These are phyloP conservation scores for Penicillium antarcticum DNA, from an alignment of 495 filamentous ascomycete species.

Conservation along the genomic window DNA sequence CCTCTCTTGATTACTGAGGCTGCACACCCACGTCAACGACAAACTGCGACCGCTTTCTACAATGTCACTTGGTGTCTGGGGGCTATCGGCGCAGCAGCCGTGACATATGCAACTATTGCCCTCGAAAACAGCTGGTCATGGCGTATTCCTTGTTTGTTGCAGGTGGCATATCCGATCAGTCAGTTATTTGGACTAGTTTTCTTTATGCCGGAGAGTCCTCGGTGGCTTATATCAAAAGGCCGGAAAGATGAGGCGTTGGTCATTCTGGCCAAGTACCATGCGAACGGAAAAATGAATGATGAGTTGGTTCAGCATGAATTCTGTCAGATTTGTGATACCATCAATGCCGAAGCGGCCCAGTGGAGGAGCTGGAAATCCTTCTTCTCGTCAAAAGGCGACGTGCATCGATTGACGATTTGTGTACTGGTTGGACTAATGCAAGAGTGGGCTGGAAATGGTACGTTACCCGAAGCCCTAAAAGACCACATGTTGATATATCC, in stretches of 20 bases:
- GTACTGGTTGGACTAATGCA: conserved; percentile 54
- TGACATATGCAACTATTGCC: conserved; percentile 17
- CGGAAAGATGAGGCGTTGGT: conserved; percentile 35
- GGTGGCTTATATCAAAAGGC: conserved; percentile 42
- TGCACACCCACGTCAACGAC: conserved; percentile 22
- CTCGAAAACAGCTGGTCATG: conserved; percentile 20
- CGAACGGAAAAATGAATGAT: conserved; percentile 23
- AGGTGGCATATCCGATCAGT: conserved; percentile 13
- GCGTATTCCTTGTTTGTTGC: conserved; percentile 19
- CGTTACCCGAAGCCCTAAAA: background rate
- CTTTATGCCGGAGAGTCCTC: conserved; percentile 21
- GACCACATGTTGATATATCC: background rate
- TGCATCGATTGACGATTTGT: conserved; percentile 56
- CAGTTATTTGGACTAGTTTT: conserved; percentile 12
- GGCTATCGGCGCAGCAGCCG: conserved; percentile 15
- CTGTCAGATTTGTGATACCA: conserved; percentile 41
- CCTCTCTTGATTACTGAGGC: conserved; percentile 23
- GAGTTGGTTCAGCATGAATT: conserved; percentile 32
- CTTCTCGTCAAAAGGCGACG: conserved; percentile 64
- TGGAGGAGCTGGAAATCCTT: conserved; percentile 39
- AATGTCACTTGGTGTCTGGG: conserved; percentile 21
- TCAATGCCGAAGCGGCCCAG: conserved; percentile 37
- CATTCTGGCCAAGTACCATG: conserved; percentile 38
- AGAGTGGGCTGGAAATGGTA: conserved; percentile 66
- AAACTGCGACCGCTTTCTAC: conserved; percentile 24